Percentiles rank a stretch among this genome's conserved stretches.
Evolutionary conservation across 2,329 filamentous ascomycete species (phyloP).

Genomic region (Diaporthe capsici): DNA sequence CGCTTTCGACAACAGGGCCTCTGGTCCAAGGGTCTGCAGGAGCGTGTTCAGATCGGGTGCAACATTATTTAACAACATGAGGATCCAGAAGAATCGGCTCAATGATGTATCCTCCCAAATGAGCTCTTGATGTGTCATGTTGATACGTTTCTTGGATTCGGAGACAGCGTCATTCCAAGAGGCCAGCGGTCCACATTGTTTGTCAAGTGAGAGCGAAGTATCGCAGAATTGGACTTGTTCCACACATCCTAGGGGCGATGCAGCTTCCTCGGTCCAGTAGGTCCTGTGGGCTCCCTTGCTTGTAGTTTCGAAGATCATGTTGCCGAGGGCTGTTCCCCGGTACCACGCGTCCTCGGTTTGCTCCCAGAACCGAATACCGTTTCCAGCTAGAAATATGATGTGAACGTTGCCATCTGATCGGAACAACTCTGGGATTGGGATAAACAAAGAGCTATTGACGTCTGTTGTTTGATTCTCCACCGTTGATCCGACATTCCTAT

Average conservation of each 20-base stretch:
- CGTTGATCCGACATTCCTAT: too few relatives aligned
- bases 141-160: background rate
- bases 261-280: conserved; percentile 32
- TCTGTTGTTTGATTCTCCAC: too few relatives aligned
- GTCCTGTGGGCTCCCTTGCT: accelerated
- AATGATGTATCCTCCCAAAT: background rate
- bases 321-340: background rate
- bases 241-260: conserved; percentile 36
- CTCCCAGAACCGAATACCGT: background rate
- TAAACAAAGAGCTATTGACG: accelerated
- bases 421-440: too few relatives aligned
- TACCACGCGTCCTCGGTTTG: conserved; percentile 36
- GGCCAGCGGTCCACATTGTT: background rate
- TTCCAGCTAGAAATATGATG: conserved; percentile 20
- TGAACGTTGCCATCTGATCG: too few relatives aligned
- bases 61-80: background rate
- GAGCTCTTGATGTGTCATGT: too few relatives aligned
- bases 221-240: conserved; percentile 34
- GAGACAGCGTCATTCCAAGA: background rate
- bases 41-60: accelerated
- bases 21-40: background rate
- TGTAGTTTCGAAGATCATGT: background rate
- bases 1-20: background rate
- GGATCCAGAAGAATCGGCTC: background rate
- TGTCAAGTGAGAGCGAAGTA: background rate